Conservation (phyloP, 495 filamentous ascomycete species). For the Neurospora intermedia region DNA sequence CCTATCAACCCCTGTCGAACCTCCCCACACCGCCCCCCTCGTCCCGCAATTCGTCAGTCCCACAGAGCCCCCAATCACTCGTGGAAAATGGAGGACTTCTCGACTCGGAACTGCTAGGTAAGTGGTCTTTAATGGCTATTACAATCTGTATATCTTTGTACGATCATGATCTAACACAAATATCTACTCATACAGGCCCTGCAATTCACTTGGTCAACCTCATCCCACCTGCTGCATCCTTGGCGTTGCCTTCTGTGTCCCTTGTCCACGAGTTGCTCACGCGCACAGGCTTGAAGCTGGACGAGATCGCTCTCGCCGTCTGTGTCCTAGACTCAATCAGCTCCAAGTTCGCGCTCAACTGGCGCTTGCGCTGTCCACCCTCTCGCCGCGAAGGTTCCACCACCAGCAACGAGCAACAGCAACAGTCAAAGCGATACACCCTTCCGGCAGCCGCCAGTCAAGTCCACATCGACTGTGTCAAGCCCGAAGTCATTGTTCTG, state of each 20-base stretch:
- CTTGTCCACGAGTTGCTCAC: constrained; percentile 42
- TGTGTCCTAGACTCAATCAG: constrained; percentile 46
- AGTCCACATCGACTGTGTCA: constrained; percentile 43
- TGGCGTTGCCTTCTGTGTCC: constrained; percentile 36
- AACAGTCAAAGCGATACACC: constrained; percentile 33
- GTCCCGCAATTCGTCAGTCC: constrained; percentile 29
- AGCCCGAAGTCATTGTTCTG: constrained; percentile 42
- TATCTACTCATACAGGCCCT: constrained; percentile 27
- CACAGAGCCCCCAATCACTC: constrained; percentile 27
- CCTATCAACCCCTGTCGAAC: constrained; percentile 48
- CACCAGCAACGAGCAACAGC: background rate
- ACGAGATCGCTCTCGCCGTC: constrained; percentile 42
- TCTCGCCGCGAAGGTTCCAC: constrained; percentile 6
- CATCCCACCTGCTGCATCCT: constrained; percentile 41
- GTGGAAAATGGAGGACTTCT: constrained; percentile 33
- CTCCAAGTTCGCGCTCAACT: constrained; percentile 42
- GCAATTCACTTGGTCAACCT: constrained; percentile 46
- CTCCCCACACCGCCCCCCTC: constrained; percentile 50
- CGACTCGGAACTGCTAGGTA: constrained; percentile 36
- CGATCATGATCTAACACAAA: background rate
- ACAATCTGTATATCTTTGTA: background rate
- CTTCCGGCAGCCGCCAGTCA: constrained; percentile 22
- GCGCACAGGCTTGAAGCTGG: constrained; percentile 37
- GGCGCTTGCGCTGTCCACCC: constrained; percentile 40
- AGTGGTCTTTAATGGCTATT: constrained; percentile 4